Evolutionary conservation across 2,329 filamentous ascomycete genomes (phyloP).

Genomic region (Rutstroemia sp.): DNA sequence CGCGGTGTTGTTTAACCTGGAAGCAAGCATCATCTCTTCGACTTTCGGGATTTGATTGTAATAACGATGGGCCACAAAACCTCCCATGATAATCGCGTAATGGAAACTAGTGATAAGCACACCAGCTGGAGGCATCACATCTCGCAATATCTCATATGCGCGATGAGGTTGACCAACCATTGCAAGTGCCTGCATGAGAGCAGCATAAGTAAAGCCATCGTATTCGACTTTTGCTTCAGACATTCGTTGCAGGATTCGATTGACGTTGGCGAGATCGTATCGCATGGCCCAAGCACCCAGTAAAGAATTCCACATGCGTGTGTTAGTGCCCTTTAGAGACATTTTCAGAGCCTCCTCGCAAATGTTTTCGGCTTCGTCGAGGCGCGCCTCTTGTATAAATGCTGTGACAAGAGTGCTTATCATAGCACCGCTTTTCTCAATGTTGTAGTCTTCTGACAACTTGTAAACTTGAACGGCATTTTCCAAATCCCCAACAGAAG

Average conservation of each 20-base stretch:
- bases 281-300: slow-evolving; percentile 61
- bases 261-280: slow-evolving; percentile 47
- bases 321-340: slow-evolving; percentile 43
- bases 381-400: slow-evolving; percentile 51
- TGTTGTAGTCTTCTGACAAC: slow-evolving; percentile 46
- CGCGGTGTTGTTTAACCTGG: slow-evolving; percentile 33
- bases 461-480: slow-evolving; percentile 58
- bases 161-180: slow-evolving; percentile 44
- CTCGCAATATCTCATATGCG: slow-evolving; percentile 45
- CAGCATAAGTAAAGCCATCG: slow-evolving; percentile 51
- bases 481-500: slow-evolving; percentile 64
- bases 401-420: slow-evolving; percentile 59
- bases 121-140: slow-evolving; percentile 41
- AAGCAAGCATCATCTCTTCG: slow-evolving; percentile 33
- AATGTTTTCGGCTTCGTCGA: slow-evolving; percentile 49
- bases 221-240: slow-evolving; percentile 39
- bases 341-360: slow-evolving; percentile 48
- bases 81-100: slow-evolving; percentile 45
- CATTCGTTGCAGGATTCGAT: slow-evolving; percentile 49
- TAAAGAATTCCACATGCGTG: slow-evolving; percentile 71
- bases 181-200: slow-evolving; percentile 51
- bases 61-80: slow-evolving; percentile 30
- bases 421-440: slow-evolving; percentile 50
- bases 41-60: slow-evolving; percentile 40
- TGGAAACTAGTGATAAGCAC: slow-evolving; percentile 40